These are phyloP conservation scores for Ambrosia hybrid DNA, from an alignment of 140 eudicot species.

Conservation along the genomic window DNA sequence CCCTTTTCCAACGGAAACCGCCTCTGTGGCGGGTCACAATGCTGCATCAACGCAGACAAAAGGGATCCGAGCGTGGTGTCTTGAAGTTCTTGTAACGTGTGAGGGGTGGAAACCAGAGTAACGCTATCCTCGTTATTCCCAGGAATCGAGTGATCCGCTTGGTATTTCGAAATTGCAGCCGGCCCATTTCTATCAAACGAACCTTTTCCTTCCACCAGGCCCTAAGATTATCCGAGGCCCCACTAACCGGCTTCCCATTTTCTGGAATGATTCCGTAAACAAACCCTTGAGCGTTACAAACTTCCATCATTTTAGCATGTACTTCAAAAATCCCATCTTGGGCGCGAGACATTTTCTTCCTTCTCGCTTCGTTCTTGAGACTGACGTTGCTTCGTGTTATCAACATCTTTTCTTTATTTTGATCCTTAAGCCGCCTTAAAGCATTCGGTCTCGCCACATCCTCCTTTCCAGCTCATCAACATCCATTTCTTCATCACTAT, in stretches of 20 bases:
- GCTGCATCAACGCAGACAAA: constrained; percentile 61
- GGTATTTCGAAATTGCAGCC: constrained; percentile 60
- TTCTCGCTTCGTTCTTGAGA: constrained; percentile 73
- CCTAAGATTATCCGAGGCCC: constrained; percentile 63
- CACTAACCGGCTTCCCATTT: constrained; percentile 59
- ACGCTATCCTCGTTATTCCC: constrained; percentile 44
- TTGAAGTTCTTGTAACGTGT: constrained; percentile 58
- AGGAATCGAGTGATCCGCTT: constrained; percentile 43
- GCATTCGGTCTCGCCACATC: constrained; percentile 84
- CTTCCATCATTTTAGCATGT: constrained; percentile 70
- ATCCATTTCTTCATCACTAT: constrained; percentile 71
- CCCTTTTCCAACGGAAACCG: constrained; percentile 60
- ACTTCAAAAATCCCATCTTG: constrained; percentile 66
- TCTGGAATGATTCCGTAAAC: constrained; percentile 61
- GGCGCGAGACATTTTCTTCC: constrained; percentile 78
- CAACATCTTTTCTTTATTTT: constrained; percentile 51
- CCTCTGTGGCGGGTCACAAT: constrained; percentile 62
- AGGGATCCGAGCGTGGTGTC: constrained; percentile 62
- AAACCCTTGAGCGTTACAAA: constrained; percentile 60
- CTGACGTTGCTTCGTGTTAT: constrained; percentile 54
- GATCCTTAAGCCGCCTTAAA: constrained; percentile 61
- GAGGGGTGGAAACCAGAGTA: constrained; percentile 43
- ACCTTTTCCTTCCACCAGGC: constrained; percentile 72
- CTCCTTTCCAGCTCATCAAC: constrained; percentile 68
- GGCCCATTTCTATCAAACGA: constrained; percentile 63